Percentiles rank a stretch among this genome's conserved stretches.
phyloP scores from a whole-genome alignment of 208 protist genomes.

The Trichomonas gallinae region DNA sequence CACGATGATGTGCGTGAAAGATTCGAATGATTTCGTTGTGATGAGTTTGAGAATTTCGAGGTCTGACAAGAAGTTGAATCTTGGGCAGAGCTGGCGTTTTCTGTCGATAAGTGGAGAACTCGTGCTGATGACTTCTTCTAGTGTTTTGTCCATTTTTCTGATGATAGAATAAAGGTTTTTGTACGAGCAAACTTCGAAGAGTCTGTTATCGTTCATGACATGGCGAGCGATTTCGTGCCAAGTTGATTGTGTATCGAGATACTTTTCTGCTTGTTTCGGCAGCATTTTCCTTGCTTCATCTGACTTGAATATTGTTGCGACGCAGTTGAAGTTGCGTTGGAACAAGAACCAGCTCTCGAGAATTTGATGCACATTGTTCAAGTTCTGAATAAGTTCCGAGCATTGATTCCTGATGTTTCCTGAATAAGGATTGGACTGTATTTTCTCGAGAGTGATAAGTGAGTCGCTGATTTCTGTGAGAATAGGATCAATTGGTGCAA shows the following conservation, averaged over 20 bases:
- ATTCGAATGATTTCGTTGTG: background rate
- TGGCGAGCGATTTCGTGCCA: background rate
- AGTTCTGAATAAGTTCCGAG: background rate
- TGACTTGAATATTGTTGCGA: background rate
- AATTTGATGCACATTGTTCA: background rate
- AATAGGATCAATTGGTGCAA: background rate
- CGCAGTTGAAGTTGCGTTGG: background rate
- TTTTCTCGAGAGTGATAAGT: background rate
- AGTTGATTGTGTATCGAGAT: background rate
- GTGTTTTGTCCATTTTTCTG: background rate
- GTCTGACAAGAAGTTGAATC: background rate
- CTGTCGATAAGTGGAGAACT: background rate
- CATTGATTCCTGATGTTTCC: background rate
- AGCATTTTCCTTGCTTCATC: background rate
- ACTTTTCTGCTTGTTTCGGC: background rate
- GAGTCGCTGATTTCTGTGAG: background rate
- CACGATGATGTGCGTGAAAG: background rate
- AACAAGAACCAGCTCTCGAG: background rate
- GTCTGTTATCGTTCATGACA: background rate
- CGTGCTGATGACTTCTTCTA: background rate
- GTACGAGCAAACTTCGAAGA: background rate
- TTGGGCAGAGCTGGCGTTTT: background rate
- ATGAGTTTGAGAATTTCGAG: background rate
- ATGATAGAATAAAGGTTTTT: background rate
- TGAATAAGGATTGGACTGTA: background rate